phyloP scores from a whole-genome alignment of 257 asterid genomes.

The Marsdenia floribunda region DNA sequence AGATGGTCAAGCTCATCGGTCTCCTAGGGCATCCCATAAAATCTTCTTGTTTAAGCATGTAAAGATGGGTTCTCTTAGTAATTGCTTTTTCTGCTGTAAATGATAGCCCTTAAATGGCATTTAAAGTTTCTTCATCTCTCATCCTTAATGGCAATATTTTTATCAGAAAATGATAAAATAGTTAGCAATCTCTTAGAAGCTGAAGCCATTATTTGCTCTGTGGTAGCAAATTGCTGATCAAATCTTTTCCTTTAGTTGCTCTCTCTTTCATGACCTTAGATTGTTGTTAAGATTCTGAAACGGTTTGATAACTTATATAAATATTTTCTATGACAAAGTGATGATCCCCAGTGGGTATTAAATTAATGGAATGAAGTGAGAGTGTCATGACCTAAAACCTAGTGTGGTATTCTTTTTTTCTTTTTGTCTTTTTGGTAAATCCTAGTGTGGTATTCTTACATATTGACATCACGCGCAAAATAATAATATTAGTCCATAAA shows the following conservation, averaged over 20 bases:
- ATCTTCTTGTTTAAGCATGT: constrained; percentile 22
- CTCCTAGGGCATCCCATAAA: constrained; percentile 20
- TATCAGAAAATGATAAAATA: neutral
- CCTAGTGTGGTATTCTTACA: no score
- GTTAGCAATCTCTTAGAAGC: neutral
- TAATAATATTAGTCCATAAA: no score
- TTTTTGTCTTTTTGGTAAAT: no score
- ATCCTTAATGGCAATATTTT: neutral
- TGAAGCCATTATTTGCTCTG: neutral
- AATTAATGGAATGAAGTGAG: neutral
- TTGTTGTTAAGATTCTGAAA: neutral
- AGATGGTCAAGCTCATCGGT: constrained; percentile 22
- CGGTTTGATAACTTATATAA: neutral
- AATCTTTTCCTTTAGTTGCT: neutral
- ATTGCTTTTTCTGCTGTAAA: constrained; percentile 38
- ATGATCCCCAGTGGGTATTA: neutral
- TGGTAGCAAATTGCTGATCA: neutral
- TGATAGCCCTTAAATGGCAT: neutral
- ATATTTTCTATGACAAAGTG: no score
- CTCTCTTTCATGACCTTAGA: neutral
- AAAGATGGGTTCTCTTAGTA: constrained; percentile 30
- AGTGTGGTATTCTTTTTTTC: no score
- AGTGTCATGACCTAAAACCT: no score
- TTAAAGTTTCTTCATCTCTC: neutral
- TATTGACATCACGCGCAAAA: no score